phyloP scores from a whole-genome alignment of 2,329 filamentous ascomycete species.

The Trichoderma atroviride region DNA sequence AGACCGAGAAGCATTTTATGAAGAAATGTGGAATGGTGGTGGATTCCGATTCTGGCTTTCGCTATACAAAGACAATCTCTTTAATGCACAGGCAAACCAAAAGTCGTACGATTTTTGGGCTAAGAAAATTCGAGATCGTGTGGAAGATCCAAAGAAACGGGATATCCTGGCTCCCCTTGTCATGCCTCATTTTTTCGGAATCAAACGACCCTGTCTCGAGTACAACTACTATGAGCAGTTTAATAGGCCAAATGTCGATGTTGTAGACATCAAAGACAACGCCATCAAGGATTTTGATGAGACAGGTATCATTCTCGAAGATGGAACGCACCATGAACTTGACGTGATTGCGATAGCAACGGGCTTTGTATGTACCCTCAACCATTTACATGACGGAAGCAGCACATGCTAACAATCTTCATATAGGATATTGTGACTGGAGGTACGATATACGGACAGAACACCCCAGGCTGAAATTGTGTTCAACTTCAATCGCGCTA shows the following conservation, averaged over 20 bases:
- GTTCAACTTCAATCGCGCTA: not conserved
- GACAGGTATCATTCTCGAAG: slow-evolving; percentile 45
- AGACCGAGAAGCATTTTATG: slow-evolving; percentile 52
- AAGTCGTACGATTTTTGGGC: slow-evolving; percentile 59
- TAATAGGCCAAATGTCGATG: slow-evolving; percentile 46
- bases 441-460: not conserved
- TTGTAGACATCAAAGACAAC: slow-evolving; percentile 48
- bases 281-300: slow-evolving; percentile 46
- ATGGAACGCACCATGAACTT: slow-evolving; percentile 47
- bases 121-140: slow-evolving; percentile 52
- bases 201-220: slow-evolving; percentile 53
- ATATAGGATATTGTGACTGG: slow-evolving; percentile 12
- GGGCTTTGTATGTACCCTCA: slow-evolving; percentile 45
- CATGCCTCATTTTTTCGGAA: slow-evolving; percentile 57
- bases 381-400: too few species aligned
- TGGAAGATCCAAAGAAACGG: slow-evolving; percentile 51
- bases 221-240: slow-evolving; percentile 52
- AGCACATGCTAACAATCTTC: not conserved
- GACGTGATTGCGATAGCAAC: slow-evolving; percentile 51
- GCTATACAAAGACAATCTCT: slow-evolving; percentile 56
- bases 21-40: slow-evolving; percentile 53
- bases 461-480: not conserved
- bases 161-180: slow-evolving; percentile 56
- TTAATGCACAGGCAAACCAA: slow-evolving; percentile 51
- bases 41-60: slow-evolving; percentile 60